Base-by-base conservation (phyloP, 352 stramenopile species). In the Globisporangium acanthophoron region DNA sequence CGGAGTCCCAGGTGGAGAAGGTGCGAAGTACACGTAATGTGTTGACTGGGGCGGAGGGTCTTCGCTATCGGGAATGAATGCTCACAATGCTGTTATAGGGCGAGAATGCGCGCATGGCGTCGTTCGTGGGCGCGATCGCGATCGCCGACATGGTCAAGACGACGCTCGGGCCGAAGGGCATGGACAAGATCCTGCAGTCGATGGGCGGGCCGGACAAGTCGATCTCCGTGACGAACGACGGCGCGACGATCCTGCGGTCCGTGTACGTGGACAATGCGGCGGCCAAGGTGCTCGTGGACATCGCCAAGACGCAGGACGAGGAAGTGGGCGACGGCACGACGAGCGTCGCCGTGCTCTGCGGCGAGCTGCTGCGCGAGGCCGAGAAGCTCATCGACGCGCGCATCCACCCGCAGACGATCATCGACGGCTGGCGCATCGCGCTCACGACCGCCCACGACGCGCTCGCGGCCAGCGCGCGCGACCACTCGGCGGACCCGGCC, bases 61-160 rank as follows among this genome's bases (percentile, higher is more conserved):
- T 24, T 24, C 21, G 21, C 21, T 24, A 24, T 24, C 0, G 21
- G 21, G 21, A 24, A 24, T 24, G 21, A 24, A 24, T 24, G 21
- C 21, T 24, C 21, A 24, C 21, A 24, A 1, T 24, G 21, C 1
- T 24, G 21, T 24, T 39, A 44, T 31, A 98, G 94, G 97, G 97
- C 61, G 96, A 99, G 79, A 99, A 99, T 85, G 97, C 97, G 58
- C 95, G 97, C 62, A 88, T 99, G 74, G 96, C 92, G 46, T 99
- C 96, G 35, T 99, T 99, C 70, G 94, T 99, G 35, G 97, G 97
- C 58, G 97, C 97, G 45, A 99, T 99, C 71, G 96, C 97, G 53
- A 99, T 99, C 75, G 94, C 96, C 33, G 97, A 99, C 77, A 92
- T 99, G 65, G 97, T 99, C 31, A 99, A 99, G 79, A 99, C 97